These are phyloP conservation scores for Xerocomellus dryophilus DNA, from an alignment of 768 basidiomycete species.

Conservation along the genomic window DNA sequence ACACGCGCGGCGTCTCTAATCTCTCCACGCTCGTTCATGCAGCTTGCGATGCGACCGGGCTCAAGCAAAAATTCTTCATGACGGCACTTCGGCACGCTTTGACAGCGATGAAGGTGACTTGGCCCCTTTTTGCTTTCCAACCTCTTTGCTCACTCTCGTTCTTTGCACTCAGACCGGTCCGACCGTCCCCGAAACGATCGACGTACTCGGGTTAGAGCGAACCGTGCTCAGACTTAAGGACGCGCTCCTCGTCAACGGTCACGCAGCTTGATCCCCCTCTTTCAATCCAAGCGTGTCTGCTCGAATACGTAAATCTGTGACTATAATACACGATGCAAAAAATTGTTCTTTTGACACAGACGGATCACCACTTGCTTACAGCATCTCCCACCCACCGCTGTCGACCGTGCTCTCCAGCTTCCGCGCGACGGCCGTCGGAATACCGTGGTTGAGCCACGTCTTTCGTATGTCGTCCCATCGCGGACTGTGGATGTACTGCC, in stretches of 20 bases:
- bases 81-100: constrained; percentile 71
- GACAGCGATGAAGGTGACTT: constrained; percentile 73
- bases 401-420: constrained; percentile 85
- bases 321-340: not conserved
- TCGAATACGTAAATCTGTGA: not conserved
- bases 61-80: constrained; percentile 59
- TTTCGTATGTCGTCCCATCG: constrained; percentile 91
- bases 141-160: not conserved
- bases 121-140: not conserved
- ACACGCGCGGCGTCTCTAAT: constrained; percentile 11
- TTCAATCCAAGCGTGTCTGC: not conserved
- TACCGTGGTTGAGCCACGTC: constrained; percentile 85
- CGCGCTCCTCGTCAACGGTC: constrained; percentile 5
- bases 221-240: constrained; percentile 17
- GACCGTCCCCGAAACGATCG: constrained; percentile 39
- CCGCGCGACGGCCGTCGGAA: constrained; percentile 86
- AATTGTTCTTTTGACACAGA: not conserved
- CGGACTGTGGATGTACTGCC: constrained; percentile 81
- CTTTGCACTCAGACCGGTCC: constrained; percentile 38
- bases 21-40: constrained; percentile 42
- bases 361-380: constrained; percentile 38
- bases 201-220: constrained; percentile 35
- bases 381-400: constrained; percentile 90
- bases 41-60: constrained; percentile 38
- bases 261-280: not conserved